phyloP scores from a whole-genome alignment of 345 rosid species.

The Litchi chinensis region DNA sequence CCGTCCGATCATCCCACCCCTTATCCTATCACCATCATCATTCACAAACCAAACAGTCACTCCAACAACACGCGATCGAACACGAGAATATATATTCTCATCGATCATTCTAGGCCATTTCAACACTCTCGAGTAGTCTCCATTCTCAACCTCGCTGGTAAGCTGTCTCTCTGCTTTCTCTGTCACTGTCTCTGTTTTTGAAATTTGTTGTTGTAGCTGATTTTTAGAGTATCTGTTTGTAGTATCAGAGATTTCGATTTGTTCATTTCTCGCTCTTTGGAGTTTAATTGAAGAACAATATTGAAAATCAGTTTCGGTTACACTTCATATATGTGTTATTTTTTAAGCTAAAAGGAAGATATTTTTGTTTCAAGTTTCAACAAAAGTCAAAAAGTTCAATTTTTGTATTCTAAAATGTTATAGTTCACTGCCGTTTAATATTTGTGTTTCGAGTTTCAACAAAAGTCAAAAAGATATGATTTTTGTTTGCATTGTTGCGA shows the following conservation, averaged over 20 bases:
- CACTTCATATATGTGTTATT: background rate
- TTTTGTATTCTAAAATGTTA: too few species aligned
- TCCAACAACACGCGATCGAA: background rate
- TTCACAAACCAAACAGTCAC: background rate
- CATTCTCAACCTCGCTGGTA: constrained; percentile 2
- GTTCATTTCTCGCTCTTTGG: background rate
- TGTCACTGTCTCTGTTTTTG: background rate
- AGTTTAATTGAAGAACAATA: background rate
- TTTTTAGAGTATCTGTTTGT: background rate
- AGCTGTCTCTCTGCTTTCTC: background rate
- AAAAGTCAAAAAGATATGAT: too few species aligned
- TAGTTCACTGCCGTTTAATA: background rate
- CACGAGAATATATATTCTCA: background rate
- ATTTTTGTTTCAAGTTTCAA: background rate
- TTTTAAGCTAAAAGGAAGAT: background rate
- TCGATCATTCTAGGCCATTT: background rate
- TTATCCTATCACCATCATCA: background rate
- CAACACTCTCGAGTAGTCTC: background rate
- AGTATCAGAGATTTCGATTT: background rate
- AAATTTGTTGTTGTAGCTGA: background rate
- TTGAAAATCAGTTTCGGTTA: background rate
- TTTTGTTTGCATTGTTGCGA: background rate
- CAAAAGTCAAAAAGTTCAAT: background rate
- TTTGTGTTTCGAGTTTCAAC: too few species aligned
- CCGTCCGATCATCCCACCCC: background rate